A percentile compares a stretch with the other conserved stretches of the same genome.
Conservation (phyloP, 257 asterid genomes). For the Ajuga chamaepitys region DNA sequence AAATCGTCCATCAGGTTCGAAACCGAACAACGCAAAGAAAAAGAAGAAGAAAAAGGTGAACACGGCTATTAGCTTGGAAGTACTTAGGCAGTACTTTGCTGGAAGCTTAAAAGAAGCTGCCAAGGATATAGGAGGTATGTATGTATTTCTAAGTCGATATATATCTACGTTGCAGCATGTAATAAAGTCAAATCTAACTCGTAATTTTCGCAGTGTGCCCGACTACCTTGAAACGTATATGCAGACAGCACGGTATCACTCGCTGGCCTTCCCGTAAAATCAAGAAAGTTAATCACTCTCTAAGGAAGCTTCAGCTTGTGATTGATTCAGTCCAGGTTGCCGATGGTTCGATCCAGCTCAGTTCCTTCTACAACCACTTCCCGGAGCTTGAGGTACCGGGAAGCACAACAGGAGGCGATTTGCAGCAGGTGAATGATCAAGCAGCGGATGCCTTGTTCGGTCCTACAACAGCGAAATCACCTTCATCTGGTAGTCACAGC, state of each 20-base stretch:
- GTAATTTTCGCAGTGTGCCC: constrained; percentile 62
- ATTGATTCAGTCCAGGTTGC: constrained; percentile 79
- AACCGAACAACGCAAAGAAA: constrained; percentile 37
- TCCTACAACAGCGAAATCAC: constrained; percentile 35
- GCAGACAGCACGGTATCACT: constrained; percentile 78
- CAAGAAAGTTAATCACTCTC: constrained; percentile 77
- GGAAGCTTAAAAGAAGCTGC: constrained; percentile 91
- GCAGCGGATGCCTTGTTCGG: constrained; percentile 33
- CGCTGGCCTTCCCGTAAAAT: constrained; percentile 90
- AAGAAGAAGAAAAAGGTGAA: constrained; percentile 50
- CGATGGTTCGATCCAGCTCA: constrained; percentile 60
- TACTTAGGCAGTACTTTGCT: constrained; percentile 60
- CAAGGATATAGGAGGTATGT: constrained; percentile 64
- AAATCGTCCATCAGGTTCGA: constrained; percentile 25
- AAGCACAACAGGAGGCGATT: constrained; percentile 19
- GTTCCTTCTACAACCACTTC: constrained; percentile 68
- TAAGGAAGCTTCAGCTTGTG: constrained; percentile 79
- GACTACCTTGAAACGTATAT: constrained; percentile 80
- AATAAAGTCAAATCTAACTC: neutral
- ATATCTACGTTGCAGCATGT: no score
- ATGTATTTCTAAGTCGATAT: neutral
- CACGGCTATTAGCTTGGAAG: constrained; percentile 67
- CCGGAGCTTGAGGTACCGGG: constrained; percentile 54
- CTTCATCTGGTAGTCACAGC: constrained; percentile 60
- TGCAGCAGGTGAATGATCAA: constrained; percentile 19